Percentiles rank a stretch among this genome's conserved stretches.
Evolutionary conservation across 805 yeast species (phyloP).

Genomic region (Candida odintsovae): DNA sequence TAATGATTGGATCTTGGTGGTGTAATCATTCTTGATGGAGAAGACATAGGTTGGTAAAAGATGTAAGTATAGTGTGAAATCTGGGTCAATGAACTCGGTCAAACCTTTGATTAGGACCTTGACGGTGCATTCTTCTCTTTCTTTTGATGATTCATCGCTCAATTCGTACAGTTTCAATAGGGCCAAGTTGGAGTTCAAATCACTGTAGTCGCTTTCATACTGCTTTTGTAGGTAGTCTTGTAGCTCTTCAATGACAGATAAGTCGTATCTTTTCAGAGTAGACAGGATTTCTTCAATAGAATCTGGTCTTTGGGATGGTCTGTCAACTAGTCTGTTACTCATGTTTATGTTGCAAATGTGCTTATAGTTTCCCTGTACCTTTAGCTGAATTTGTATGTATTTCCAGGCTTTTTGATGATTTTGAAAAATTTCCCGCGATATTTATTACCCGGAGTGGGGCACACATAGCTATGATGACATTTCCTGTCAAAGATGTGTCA

Average conservation of each 20-base stretch:
- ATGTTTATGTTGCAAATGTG: slow-evolving; percentile 1
- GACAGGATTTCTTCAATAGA: slow-evolving; percentile 33
- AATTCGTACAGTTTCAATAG: slow-evolving; percentile 37
- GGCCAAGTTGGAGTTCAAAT: slow-evolving; percentile 40
- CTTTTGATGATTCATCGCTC: slow-evolving; percentile 28
- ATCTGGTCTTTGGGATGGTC: slow-evolving; percentile 35
- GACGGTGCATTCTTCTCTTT: slow-evolving; percentile 33
- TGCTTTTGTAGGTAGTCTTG: slow-evolving; percentile 40
- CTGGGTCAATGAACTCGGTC: slow-evolving; percentile 34
- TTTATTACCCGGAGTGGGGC: neutral
- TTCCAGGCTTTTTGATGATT: neutral
- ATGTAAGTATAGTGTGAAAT: slow-evolving; percentile 39
- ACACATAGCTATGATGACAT: neutral
- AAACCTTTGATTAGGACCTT: slow-evolving; percentile 37
- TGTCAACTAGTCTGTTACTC: slow-evolving; percentile 29
- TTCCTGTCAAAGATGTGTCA: neutral
- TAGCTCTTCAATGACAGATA: slow-evolving; percentile 34
- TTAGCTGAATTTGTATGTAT: neutral
- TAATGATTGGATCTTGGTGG: slow-evolving; percentile 21
- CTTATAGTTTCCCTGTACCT: neutral
- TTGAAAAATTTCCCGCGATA: neutral
- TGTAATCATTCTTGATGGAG: slow-evolving; percentile 18
- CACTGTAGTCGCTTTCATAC: slow-evolving; percentile 31
- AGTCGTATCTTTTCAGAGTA: slow-evolving; percentile 39
- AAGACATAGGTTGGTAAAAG: slow-evolving; percentile 37